Conservation (phyloP, 176 grass and related monocot genomes). For the Chloris gayana region DNA sequence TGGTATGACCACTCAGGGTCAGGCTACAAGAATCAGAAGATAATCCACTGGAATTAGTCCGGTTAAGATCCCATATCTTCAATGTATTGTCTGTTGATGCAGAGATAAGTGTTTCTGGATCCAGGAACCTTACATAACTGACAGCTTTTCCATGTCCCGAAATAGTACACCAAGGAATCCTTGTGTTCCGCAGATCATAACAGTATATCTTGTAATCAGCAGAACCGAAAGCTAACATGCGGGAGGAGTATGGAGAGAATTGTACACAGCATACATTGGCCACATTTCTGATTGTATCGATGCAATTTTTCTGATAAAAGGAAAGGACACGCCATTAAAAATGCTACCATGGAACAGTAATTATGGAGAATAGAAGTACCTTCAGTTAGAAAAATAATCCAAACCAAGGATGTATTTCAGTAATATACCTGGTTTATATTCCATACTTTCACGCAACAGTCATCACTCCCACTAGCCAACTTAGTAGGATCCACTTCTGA, state of each 20-base stretch:
- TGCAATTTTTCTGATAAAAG: conserved; percentile 67
- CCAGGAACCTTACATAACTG: conserved; percentile 91
- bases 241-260: conserved; percentile 87
- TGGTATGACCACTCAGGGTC: conserved; percentile 86
- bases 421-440: conserved; percentile 84
- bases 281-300: conserved; percentile 80
- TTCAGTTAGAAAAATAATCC: conserved; percentile 12
- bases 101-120: conserved; percentile 78
- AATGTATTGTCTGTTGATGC: conserved; percentile 96
- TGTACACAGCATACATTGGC: conserved; percentile 96
- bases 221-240: conserved; percentile 83
- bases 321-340: conserved; percentile 30
- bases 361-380: conserved; percentile 17
- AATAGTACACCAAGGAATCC: conserved; percentile 96
- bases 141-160: conserved; percentile 93
- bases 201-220: conserved; percentile 93
- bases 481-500: conserved; percentile 85
- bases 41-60: conserved; percentile 63
- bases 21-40: conserved; percentile 68
- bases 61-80: conserved; percentile 96
- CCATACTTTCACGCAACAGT: conserved; percentile 94
- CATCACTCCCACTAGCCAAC: conserved; percentile 94
- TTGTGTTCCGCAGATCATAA: conserved; percentile 97
- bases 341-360: conserved; percentile 7
- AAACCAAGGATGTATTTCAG: conserved; percentile 29